These are phyloP conservation scores for Aspergillus carlsbadensis DNA, from an alignment of 495 filamentous ascomycete species.

Conservation along the genomic window DNA sequence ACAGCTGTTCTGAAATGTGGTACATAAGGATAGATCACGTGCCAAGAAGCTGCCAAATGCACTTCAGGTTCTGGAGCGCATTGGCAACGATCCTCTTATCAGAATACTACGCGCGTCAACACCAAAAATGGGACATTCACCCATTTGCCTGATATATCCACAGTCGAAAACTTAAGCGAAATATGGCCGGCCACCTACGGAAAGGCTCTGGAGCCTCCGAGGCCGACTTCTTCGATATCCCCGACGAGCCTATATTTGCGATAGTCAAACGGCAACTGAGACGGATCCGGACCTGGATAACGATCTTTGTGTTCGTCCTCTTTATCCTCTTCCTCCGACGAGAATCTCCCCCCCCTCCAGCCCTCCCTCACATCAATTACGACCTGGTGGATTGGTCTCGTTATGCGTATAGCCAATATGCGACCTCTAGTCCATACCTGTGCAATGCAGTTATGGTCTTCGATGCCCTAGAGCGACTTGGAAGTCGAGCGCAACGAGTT, in stretches of 20 bases:
- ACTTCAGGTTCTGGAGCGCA: no score
- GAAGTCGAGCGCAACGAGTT: constrained; percentile 62
- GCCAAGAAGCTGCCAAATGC: no score
- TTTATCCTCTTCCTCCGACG: constrained; percentile 33
- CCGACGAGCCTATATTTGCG: constrained; percentile 33
- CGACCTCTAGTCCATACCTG: constrained; percentile 64
- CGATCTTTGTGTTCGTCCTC: constrained; percentile 29
- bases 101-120: neutral
- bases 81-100: no score
- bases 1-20: no score
- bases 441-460: constrained; percentile 80
- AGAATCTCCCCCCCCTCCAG: constrained; percentile 23
- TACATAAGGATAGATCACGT: no score
- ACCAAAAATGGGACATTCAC: neutral
- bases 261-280: constrained; percentile 39
- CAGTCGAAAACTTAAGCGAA: neutral
- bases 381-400: constrained; percentile 56
- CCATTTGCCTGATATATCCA: neutral
- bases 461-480: constrained; percentile 58
- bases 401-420: constrained; percentile 72
- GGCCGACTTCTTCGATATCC: constrained; percentile 46
- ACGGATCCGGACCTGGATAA: constrained; percentile 37
- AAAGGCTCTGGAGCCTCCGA: constrained; percentile 38
- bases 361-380: constrained; percentile 37
- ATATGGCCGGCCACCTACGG: constrained; percentile 17